Evolutionary conservation across 2,329 filamentous ascomycete species (phyloP), one percentile per base, ranked within the genome.

Genomic region (Arthrinium puccinioides): DNA sequence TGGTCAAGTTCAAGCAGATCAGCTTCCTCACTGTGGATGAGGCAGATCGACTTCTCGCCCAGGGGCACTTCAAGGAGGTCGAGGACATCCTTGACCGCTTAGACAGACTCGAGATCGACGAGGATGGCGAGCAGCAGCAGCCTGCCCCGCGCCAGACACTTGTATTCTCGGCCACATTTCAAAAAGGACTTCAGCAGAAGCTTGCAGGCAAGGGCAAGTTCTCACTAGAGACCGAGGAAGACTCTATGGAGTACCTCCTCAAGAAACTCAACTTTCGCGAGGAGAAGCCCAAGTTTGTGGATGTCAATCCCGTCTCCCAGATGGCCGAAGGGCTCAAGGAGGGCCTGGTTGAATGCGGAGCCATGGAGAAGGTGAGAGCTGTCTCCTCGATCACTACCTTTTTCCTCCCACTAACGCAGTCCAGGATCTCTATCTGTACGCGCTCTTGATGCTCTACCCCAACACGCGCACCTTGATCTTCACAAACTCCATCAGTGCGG

Each of bases 121-220:
- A 68, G n/a, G 69, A 69, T 2, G 63, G 64, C 3, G 66, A 72
- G 4, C 67, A 72, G 9, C 61, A 66, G 0, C 51, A 60, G 6
- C 47, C 59, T 9, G 55, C 67, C 28, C 54, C 74, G 13, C 70
- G 90, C 27, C 92, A 98, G 56, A 97, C 89, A 0, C 74, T 98
- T 0, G 87, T 98, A 15, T 98, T 98, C 60, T 97, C 92, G 0
- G 92, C 92, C 0, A 98, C 92, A 0, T 95, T 98, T 59, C 85
- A 94, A 56, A 90, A 89, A 53, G 82, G 82, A 1, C 65, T 98
- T 21, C 90, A 97, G 56, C 86, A 90, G 50, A 97, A 96, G 59
- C 72, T 98, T 10, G 79, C 85, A 2, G 84, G 87, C 19, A 94
- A 88, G 57, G 71, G 74, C 15, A 79, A 76, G 39, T 75, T 70